Conservation (phyloP, 2,329 filamentous ascomycete genomes). For the Aspergillus pseudoglaucus region DNA sequence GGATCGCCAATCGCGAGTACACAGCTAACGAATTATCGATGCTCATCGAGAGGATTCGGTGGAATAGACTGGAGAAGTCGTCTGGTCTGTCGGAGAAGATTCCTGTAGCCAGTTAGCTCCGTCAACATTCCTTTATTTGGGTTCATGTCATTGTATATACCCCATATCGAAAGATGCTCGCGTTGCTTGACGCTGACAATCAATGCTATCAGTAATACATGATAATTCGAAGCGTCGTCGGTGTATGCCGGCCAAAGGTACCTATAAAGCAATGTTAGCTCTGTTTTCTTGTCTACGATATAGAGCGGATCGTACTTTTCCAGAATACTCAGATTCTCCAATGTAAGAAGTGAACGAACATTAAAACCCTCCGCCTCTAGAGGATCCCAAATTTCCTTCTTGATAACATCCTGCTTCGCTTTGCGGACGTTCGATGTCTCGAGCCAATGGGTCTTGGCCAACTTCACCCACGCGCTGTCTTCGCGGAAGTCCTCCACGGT, state of each 20-base stretch:
- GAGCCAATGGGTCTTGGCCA: constrained; percentile 83
- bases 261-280: constrained; percentile 40
- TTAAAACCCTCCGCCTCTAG: constrained; percentile 76
- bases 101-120: constrained; percentile 43
- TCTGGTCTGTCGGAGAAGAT: constrained; percentile 69
- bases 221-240: constrained; percentile 83
- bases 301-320: constrained; percentile 54
- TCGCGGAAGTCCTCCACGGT: constrained; percentile 38
- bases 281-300: constrained; percentile 6
- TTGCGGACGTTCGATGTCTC: constrained; percentile 63
- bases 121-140: not conserved
- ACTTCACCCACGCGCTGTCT: constrained; percentile 50
- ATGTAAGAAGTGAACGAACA: constrained; percentile 67
- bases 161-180: constrained; percentile 83
- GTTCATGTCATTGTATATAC: constrained; percentile 41
- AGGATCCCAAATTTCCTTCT: constrained; percentile 80
- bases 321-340: constrained; percentile 85
- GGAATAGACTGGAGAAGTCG: constrained; percentile 85
- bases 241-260: constrained; percentile 93
- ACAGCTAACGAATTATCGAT: constrained; percentile 63
- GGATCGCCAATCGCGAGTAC: constrained; percentile 68
- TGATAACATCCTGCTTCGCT: constrained; percentile 74
- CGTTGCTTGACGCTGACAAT: constrained; percentile 83
- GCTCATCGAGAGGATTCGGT: constrained; percentile 80
- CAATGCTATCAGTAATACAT: constrained; percentile 78